These are phyloP conservation scores for Phaeophleospora eucalypticola DNA, from an alignment of 2,329 filamentous ascomycete genomes.

Conservation along the genomic window DNA sequence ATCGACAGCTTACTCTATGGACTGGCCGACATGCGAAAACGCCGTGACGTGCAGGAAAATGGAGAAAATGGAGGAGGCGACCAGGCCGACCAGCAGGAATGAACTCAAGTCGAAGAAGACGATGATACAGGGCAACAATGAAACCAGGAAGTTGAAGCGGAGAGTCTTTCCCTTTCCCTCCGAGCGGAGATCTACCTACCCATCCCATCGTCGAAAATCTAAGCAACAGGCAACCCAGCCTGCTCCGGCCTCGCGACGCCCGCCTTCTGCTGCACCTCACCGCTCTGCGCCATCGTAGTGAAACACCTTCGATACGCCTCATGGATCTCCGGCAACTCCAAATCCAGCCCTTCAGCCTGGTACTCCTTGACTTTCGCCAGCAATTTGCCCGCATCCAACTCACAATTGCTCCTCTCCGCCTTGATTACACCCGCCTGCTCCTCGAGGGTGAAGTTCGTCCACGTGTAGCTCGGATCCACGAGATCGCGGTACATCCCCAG, in stretches of 20 bases:
- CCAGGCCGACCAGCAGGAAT: neutral
- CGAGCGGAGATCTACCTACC: neutral
- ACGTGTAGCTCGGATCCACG: slow-evolving; percentile 57
- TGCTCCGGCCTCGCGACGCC: slow-evolving; percentile 1
- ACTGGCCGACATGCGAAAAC: slow-evolving; percentile 48
- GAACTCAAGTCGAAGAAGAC: neutral
- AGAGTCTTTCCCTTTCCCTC: neutral
- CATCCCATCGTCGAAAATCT: neutral
- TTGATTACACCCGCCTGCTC: slow-evolving; percentile 66
- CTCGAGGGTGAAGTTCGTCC: slow-evolving; percentile 63
- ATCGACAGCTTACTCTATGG: slow-evolving; percentile 45
- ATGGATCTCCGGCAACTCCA: slow-evolving; percentile 58
- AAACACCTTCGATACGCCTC: slow-evolving; percentile 60
- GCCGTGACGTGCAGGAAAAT: slow-evolving; percentile 25
- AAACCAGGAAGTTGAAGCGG: neutral
- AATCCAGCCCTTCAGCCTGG: slow-evolving; percentile 32
- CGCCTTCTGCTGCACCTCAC: slow-evolving; percentile 10
- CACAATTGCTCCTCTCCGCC: slow-evolving; percentile 63
- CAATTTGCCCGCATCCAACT: slow-evolving; percentile 59
- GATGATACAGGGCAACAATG: neutral
- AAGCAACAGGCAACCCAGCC: slow-evolving; percentile 1
- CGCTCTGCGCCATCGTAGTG: slow-evolving; percentile 50
- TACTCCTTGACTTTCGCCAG: slow-evolving; percentile 58
- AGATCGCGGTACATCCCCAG: slow-evolving; percentile 60
- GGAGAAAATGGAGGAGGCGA: slow-evolving; percentile 2